Evolutionary conservation across 106 monocot genomes (phyloP).

Genomic region (Dendrobium nobile): DNA sequence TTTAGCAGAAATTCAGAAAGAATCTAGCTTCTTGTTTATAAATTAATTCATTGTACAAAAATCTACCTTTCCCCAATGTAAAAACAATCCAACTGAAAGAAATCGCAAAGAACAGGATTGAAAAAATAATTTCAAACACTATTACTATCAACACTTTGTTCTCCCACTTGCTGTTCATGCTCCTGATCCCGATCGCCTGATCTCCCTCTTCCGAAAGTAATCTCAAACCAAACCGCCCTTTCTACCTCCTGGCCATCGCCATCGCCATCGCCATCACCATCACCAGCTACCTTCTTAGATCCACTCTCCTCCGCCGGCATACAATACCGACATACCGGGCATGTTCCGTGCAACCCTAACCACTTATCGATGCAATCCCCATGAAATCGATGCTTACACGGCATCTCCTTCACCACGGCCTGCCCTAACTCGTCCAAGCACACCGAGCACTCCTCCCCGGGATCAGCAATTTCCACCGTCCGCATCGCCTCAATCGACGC

Average conservation of each 20-base stretch:
- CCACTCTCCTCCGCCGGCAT: slow-evolving; percentile 50
- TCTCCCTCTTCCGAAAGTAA: slow-evolving; percentile 5
- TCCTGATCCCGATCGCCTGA: not conserved
- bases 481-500: slow-evolving; percentile 50
- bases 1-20: not conserved
- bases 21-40: not conserved
- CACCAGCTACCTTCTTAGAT: slow-evolving; percentile 10
- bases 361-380: slow-evolving; percentile 67
- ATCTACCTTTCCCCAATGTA: not conserved
- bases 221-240: slow-evolving; percentile 24
- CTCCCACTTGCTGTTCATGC: not conserved
- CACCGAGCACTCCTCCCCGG: slow-evolving; percentile 39
- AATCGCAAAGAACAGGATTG: not conserved
- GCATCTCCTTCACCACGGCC: slow-evolving; percentile 59
- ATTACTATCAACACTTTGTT: not conserved
- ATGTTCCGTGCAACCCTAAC: slow-evolving; percentile 61
- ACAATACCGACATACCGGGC: slow-evolving; percentile 54
- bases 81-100: not conserved
- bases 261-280: not conserved
- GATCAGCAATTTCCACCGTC: slow-evolving; percentile 17
- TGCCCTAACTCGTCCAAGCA: slow-evolving; percentile 42
- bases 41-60: not conserved
- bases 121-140: not conserved
- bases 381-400: slow-evolving; percentile 63
- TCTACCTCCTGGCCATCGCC: not conserved